phyloP scores from a whole-genome alignment of 257 asterid genomes.

The Nicotiana knightiana region DNA sequence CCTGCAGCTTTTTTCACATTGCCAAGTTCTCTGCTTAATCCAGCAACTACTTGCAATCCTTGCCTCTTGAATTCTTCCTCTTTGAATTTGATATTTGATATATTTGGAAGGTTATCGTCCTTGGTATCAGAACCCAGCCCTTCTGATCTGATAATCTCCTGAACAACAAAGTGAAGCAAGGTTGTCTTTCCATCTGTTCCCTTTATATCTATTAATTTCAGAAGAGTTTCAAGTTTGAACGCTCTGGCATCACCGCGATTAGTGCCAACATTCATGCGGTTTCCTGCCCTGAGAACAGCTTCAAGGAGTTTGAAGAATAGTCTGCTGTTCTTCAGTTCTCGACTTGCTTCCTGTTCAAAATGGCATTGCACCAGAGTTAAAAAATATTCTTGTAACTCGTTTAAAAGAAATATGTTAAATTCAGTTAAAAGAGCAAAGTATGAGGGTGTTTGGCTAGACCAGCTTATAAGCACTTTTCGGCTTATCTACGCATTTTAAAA shows the following conservation, averaged over 20 bases:
- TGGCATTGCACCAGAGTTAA: not conserved
- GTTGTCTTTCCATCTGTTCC: conserved; percentile 73
- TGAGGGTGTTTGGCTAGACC: too few relatives aligned
- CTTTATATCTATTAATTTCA: conserved; percentile 56
- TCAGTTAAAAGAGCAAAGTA: not conserved
- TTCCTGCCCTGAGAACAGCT: conserved; percentile 73
- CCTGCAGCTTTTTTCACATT: conserved; percentile 55
- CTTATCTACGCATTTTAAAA: too few relatives aligned
- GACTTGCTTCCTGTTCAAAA: conserved; percentile 49
- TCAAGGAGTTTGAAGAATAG: conserved; percentile 71
- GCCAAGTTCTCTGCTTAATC: conserved; percentile 46
- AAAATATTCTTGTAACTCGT: not conserved
- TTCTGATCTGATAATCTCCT: conserved; percentile 67
- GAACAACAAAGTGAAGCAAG: conserved; percentile 67
- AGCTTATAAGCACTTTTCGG: too few relatives aligned
- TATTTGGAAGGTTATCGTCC: conserved; percentile 12
- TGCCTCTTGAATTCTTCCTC: conserved; percentile 44
- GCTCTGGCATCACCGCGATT: conserved; percentile 70
- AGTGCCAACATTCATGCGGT: conserved; percentile 73
- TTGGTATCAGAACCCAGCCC: conserved; percentile 47
- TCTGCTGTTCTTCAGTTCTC: conserved; percentile 50
- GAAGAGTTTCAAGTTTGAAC: conserved; percentile 64
- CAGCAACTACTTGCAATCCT: conserved; percentile 57
- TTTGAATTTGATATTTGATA: conserved; percentile 13
- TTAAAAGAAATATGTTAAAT: not conserved